Base-by-base conservation (phyloP, 306 rosid genomes). In the Acmispon strigosus region DNA sequence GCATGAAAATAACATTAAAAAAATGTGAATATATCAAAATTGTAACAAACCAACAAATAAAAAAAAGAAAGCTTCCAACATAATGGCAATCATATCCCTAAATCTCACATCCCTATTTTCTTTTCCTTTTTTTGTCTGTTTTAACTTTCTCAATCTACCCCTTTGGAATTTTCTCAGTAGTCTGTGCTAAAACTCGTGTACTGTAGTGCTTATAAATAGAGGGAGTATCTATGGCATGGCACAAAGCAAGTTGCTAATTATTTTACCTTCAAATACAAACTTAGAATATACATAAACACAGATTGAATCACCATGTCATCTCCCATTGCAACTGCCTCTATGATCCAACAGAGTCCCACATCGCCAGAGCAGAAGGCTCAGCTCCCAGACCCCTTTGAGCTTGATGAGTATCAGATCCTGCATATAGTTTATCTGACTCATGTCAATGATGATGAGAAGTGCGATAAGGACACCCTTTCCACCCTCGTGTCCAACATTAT, bases 341-440 rank as follows among this genome's bases (percentile, higher is more conserved):
- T 2, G 51, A 19, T 13, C 39, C 50, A 51, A 68, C 62, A 37
- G 4, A 66, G 20, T 65, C 59, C 19, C 22, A 65, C 59, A 27
- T 44, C 27, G 9, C 7, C 50, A 8, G 19, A 54, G 16, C 74
- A 66, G 45, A 75, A 75, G 56, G 4, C 66, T 58, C 44, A 66
- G 11, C 74, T 75, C 14, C 80, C 74, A 6, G 57, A 75, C 45
- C 80, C 80, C 6, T 47, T 75, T 22, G 22, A 19, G 0, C 74
- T 66, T 20, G 19, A 15, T 1, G 69, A 47, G 10, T 2, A 7
- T 56, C 13, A 47, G 16, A 75, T 75, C 68, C 69, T 58, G 4
- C 1, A 36, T 74, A 75, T 56, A 15, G 74, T 67, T 47, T 66
- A 66, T 75, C 68, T 57, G 15, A 66, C 68, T 3, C 80, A 75